Evolutionary conservation across 139 green algal genomes (phyloP), one percentile per base, ranked within the genome.

Genomic region (Picochlorum sp.): DNA sequence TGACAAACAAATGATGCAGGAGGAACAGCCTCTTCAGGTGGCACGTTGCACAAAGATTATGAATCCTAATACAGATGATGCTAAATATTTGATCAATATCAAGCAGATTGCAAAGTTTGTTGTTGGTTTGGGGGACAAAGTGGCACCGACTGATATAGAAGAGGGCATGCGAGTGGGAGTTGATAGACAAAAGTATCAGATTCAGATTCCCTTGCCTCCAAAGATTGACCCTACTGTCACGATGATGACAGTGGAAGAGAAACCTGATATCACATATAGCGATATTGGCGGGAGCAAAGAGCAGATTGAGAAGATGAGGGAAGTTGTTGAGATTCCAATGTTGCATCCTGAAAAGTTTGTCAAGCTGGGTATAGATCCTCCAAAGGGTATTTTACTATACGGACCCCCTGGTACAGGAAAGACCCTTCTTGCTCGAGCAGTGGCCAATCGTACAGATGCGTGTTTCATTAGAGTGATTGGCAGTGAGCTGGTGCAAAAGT

Each of bases 41-140:
- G 90, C 94, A 0, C 82, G 94, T 20, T 99, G 94, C 81, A 99
- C 94, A 8, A 99, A 99, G 74, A 99, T 99, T 82, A 99, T 99
- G 77, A 96, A 95, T 61, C 85, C 91, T 16, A 84, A 84, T 65
- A 97, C 90, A 1, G 92, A 98, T 28, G 91, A 98, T 28, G 86
- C 94, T n/a, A 96, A 98, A 76, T 99, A 99, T 61, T 81, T 99
- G 58, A 99, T 99, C 80, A 98, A 98, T 73, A 92, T 99, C n/a
- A 99, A 99, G 80, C 94, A 99, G 77, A 99, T 99, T 61, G 94
- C 94, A 23, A 99, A 99, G 84, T 99, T 99, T 78, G 94, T 99
- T 32, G 94, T 99, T 51, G 91, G 90, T 0, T 78, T 99, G 50
- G 94, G 94, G 0, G 92, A 99, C 68, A 87, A 90, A 46, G 94